Evolutionary conservation across 805 yeast genomes (phyloP).

Genomic region (Saturnispora sanitii): DNA sequence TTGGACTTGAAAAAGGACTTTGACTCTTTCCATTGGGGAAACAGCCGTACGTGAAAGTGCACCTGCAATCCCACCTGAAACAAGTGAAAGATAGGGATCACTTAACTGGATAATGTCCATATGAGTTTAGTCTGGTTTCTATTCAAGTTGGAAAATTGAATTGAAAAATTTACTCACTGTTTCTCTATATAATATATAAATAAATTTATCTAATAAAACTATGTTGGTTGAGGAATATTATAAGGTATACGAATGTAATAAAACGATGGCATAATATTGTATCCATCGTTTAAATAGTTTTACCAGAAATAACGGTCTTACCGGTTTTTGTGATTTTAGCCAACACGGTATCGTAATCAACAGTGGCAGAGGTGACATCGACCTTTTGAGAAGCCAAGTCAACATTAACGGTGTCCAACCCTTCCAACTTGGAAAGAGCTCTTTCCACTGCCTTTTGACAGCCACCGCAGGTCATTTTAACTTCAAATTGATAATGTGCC

Average conservation of each 20-base stretch:
- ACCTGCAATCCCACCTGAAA: conserved; percentile 73
- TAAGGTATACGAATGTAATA: no score
- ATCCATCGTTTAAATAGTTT: conserved; percentile 13
- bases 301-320: conserved; percentile 65
- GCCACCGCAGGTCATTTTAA: conserved; percentile 77
- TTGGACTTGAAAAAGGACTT: conserved; percentile 84
- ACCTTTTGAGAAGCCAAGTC: conserved; percentile 78
- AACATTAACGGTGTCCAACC: conserved; percentile 63
- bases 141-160: neutral
- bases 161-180: no score
- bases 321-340: conserved; percentile 85
- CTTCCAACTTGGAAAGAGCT: conserved; percentile 60
- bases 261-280: neutral
- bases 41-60: conserved; percentile 83
- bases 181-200: no score
- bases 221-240: no score
- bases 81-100: conserved; percentile 45
- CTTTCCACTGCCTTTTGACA: conserved; percentile 82
- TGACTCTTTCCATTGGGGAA: conserved; percentile 91
- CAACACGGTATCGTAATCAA: conserved; percentile 63
- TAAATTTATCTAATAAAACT: no score
- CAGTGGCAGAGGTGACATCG: conserved; percentile 49
- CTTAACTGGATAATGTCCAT: neutral
- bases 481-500: conserved; percentile 70
- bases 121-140: neutral